phyloP scores from a whole-genome alignment of 1,284 basidiomycete genomes.

The Ceratobasidium theobromae region DNA sequence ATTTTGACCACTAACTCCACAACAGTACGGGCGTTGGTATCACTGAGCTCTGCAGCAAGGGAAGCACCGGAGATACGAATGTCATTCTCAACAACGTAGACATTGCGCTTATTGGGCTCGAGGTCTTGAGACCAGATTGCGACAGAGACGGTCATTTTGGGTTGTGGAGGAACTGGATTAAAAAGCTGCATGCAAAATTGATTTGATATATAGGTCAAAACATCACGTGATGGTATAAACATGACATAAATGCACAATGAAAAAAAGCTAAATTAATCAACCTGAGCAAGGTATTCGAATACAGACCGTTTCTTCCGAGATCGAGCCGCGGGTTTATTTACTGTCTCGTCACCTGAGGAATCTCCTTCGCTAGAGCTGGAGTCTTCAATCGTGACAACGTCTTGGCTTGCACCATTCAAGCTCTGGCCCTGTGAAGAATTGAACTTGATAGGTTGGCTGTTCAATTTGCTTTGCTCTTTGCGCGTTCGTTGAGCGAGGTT shows the following conservation, averaged over 20 bases:
- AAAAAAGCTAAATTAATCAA: neutral
- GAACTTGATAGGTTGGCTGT: neutral
- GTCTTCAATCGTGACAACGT: constrained; percentile 4
- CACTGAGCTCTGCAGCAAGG: constrained; percentile 1
- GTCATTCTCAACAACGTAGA: constrained; percentile 22
- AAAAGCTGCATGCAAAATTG: constrained; percentile 20
- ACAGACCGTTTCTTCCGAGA: constrained; percentile 7
- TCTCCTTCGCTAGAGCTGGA: neutral
- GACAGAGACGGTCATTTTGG: constrained; percentile 4
- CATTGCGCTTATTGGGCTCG: constrained; percentile 21
- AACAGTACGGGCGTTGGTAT: constrained; percentile 16
- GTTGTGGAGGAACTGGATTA: neutral
- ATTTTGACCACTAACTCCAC: constrained; percentile 24
- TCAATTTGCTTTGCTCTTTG: neutral
- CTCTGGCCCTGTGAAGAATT: neutral
- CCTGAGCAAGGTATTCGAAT: constrained; percentile 9
- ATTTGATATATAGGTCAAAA: constrained; percentile 15
- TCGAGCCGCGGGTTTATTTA: neutral
- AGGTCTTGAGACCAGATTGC: constrained; percentile 30
- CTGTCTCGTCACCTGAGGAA: constrained; percentile 1
- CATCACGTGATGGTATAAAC: constrained; percentile 16
- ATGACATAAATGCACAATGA: neutral
- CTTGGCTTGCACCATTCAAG: neutral
- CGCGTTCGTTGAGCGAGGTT: neutral
- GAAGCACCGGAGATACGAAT: constrained; percentile 27